Base-by-base conservation (phyloP, 83 land plant species). In the Diphasiastrum complanatum region DNA sequence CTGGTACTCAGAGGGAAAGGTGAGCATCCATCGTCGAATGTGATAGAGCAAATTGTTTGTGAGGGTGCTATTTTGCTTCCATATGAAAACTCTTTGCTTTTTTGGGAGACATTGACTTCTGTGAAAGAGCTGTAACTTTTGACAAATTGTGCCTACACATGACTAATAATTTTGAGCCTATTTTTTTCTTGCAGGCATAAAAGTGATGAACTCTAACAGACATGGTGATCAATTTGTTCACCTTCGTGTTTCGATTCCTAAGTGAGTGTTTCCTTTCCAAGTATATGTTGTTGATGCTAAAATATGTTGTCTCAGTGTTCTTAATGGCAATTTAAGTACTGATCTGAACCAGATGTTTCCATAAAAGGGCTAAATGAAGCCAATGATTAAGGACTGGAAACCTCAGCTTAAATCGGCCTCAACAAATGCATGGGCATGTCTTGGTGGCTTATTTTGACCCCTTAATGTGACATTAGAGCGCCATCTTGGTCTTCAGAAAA, bases 1-100 rank as follows among this genome's bases (percentile, higher is more conserved):
- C 53, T 47, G 0, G 45, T 63, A 37, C 35, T 70, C 38, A 70
- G 47, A 63, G 73, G 69, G 51, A 70, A 70, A 53, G 73, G 73
- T 70, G 37, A 12, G 31, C 12, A 8, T 8, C 14, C 43, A 38
- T 38, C 43, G 14, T 14, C 14, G 43, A 8, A 38, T 8, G 14
- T 38, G 43, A 38, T 38, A 8, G 43, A 38, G 12, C 8, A 38
- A 38, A 38, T 14, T 14, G 14, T 8, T 8, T 38, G 43, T 8
- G 8, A 8, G 43, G 43, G 14, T 38, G 43, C 43, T 38, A 38
- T 8, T 38, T 14, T 38, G 43, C 12, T 38, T 38, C 43, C 8
- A 38, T 38, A 8, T 8, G 43, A 38, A n/a, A n/a, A n/a, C n/a
- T n/a, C n/a, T n/a, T n/a, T n/a, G n/a, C n/a, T n/a, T n/a, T n/a